These are phyloP conservation scores for Anaeromyces robustus DNA, from an alignment of 192 early-diverging fungal species.

Conservation along the genomic window DNA sequence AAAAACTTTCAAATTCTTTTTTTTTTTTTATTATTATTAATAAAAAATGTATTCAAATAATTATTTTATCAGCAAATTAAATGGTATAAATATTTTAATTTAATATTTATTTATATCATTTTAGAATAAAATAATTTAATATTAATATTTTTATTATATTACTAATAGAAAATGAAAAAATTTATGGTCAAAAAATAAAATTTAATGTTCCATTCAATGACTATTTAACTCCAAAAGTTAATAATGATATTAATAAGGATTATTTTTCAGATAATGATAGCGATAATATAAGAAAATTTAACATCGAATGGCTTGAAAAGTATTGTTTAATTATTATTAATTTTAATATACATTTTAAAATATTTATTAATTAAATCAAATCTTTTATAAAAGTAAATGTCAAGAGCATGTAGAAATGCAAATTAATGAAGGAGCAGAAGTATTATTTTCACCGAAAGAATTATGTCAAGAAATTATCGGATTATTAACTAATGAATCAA, in stretches of 20 bases:
- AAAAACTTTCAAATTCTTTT: too few species aligned
- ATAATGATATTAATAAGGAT: background rate
- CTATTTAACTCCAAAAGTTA: background rate
- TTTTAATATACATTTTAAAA: too few species aligned
- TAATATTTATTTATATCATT: too few species aligned
- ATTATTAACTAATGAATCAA: background rate
- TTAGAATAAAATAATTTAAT: too few species aligned
- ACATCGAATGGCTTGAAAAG: background rate
- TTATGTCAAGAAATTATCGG: background rate
- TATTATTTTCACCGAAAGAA: background rate
- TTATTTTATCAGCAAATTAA: too few species aligned
- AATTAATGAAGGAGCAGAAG: background rate
- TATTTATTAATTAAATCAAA: too few species aligned
- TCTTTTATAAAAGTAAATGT: background rate
- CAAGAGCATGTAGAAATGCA: background rate
- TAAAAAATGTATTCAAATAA: too few species aligned
- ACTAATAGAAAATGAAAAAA: background rate
- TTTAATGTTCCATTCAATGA: background rate
- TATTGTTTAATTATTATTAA: too few species aligned
- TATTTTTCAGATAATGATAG: background rate
- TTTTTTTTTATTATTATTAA: too few species aligned
- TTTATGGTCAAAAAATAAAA: background rate
- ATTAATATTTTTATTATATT: background rate
- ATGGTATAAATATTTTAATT: too few species aligned
- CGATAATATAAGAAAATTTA: background rate